A percentile compares a stretch with the other conserved stretches of the same genome.
Evolutionary conservation across 2,329 filamentous ascomycete species (phyloP).

Genomic region (Gnomoniopsis smithogilvyi): DNA sequence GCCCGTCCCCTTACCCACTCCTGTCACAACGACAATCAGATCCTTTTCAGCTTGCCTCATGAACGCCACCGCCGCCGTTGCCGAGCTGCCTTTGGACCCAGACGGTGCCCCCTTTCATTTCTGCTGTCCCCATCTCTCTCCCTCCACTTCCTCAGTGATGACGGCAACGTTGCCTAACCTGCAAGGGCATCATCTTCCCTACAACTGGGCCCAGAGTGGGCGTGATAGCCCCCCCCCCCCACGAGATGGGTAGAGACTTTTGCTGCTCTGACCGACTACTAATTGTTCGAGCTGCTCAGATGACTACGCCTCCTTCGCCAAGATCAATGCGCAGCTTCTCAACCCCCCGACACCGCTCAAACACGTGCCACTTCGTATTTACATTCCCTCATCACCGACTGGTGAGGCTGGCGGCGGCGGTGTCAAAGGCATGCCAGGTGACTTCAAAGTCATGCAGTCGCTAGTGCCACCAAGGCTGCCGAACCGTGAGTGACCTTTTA

Average conservation of each 20-base stretch:
- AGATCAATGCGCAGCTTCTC: constrained; percentile 73
- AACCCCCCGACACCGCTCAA: constrained; percentile 71
- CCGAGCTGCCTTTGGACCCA: neutral
- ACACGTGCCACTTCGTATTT: constrained; percentile 84
- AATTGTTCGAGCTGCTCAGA: constrained; percentile 43
- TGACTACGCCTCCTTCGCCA: constrained; percentile 68
- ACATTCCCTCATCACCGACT: constrained; percentile 68
- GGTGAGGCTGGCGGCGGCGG: constrained; percentile 25
- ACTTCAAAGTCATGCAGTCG: constrained; percentile 73
- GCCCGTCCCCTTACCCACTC: constrained; percentile 7
- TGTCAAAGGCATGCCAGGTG: constrained; percentile 33
- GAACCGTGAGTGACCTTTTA: constrained; percentile 30
- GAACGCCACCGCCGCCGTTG: constrained; percentile 8
- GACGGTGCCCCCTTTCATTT: constrained; percentile 3
- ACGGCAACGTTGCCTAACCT: neutral
- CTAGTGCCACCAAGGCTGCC: constrained; percentile 54
- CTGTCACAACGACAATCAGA: neutral
- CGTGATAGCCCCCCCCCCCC: no score
- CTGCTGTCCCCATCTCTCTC: neutral
- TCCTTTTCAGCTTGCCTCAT: constrained; percentile 1
- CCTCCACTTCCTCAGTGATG: neutral
- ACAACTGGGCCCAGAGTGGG: no score
- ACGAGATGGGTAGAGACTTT: no score
- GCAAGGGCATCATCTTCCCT: neutral
- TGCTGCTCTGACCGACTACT: no score